A percentile compares a stretch with the other conserved stretches of the same genome.
These are phyloP conservation scores for Articulospora tetracladia DNA, from an alignment of 495 filamentous ascomycete species.

Conservation along the genomic window DNA sequence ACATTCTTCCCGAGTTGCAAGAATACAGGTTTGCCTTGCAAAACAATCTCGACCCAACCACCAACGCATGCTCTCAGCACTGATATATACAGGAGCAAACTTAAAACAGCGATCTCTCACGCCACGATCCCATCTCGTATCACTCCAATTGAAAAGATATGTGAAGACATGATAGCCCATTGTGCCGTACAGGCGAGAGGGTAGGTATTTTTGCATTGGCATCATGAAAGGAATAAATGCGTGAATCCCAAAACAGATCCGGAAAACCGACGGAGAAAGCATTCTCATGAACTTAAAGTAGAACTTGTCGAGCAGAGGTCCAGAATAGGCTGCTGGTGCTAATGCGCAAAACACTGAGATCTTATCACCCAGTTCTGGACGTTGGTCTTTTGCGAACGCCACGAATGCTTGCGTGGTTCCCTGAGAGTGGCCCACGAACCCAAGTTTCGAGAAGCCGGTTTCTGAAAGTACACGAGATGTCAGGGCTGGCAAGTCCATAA, in stretches of 20 bases:
- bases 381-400: slow-evolving; percentile 86
- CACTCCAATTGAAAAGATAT: slow-evolving; percentile 88
- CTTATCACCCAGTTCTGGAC: slow-evolving; percentile 79
- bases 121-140: slow-evolving; percentile 78
- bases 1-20: slow-evolving; percentile 69
- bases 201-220: slow-evolving; percentile 65
- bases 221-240: slow-evolving; percentile 96
- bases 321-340: slow-evolving; percentile 88
- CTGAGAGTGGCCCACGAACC: slow-evolving; percentile 84
- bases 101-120: slow-evolving; percentile 83
- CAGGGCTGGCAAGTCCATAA: slow-evolving; percentile 86
- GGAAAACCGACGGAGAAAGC: slow-evolving; percentile 72
- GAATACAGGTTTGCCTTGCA: slow-evolving; percentile 85
- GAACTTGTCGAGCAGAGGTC: slow-evolving; percentile 77
- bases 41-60: slow-evolving; percentile 93
- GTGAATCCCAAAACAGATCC: slow-evolving; percentile 86
- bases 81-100: slow-evolving; percentile 88
- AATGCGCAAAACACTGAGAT: slow-evolving; percentile 92
- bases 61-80: slow-evolving; percentile 90
- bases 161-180: slow-evolving; percentile 88
- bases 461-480: slow-evolving; percentile 76
- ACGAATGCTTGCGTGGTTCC: slow-evolving; percentile 89
- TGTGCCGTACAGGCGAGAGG: slow-evolving; percentile 68
- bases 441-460: slow-evolving; percentile 80
- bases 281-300: slow-evolving; percentile 92